Conservation (phyloP, 129 eudicot species). For the Pittosporum tobira region DNA sequence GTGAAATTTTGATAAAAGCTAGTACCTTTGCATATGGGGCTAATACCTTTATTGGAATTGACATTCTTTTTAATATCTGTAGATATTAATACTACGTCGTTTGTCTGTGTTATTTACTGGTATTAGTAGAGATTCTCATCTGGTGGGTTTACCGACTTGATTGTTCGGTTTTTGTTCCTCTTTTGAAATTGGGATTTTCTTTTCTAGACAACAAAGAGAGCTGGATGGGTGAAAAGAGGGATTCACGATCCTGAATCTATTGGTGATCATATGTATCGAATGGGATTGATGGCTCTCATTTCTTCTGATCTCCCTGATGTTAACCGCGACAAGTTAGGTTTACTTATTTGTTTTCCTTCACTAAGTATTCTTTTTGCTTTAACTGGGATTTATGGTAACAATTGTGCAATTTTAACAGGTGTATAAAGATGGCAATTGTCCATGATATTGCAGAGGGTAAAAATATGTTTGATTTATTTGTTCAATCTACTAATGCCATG, state of each 20-base stretch:
- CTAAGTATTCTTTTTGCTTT: neutral
- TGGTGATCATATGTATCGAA: constrained; percentile 95
- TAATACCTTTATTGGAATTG: too few relatives aligned
- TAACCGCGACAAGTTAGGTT: constrained; percentile 72
- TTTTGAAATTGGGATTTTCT: constrained; percentile 2
- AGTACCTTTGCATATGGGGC: too few relatives aligned
- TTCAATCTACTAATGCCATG: too few relatives aligned
- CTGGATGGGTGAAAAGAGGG: constrained; percentile 85
- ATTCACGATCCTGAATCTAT: constrained; percentile 76
- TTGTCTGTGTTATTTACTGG: too few relatives aligned
- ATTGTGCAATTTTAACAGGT: constrained; percentile 38
- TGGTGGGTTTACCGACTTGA: neutral
- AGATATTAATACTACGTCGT: too few relatives aligned
- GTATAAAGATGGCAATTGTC: constrained; percentile 91
- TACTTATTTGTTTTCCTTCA: neutral
- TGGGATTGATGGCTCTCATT: constrained; percentile 93
- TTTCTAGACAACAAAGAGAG: constrained; percentile 79
- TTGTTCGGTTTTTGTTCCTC: neutral
- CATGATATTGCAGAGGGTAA: constrained; percentile 98
- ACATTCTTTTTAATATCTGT: too few relatives aligned
- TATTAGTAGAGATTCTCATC: too few relatives aligned
- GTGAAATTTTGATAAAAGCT: too few relatives aligned
- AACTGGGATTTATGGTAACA: neutral
- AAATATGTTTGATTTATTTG: neutral
- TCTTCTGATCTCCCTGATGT: constrained; percentile 75